phyloP scores from a whole-genome alignment of 2,329 filamentous ascomycete species.

The Capronia coronata region DNA sequence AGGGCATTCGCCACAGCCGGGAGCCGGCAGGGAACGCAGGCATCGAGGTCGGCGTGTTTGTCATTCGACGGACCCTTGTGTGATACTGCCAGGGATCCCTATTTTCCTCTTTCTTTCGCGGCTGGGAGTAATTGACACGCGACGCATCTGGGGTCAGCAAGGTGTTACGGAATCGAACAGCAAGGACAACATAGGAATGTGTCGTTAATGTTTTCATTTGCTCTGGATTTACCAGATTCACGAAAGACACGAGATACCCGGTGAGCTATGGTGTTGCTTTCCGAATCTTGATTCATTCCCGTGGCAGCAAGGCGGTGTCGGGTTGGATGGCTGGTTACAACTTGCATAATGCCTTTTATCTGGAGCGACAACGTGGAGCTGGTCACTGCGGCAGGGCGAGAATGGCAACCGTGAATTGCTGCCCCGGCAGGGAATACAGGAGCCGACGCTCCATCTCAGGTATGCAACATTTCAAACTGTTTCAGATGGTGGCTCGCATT shows the following conservation, averaged over 20 bases:
- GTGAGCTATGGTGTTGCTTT: not conserved
- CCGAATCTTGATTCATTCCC: not conserved
- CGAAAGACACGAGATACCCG: constrained; percentile 21
- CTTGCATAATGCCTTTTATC: not conserved
- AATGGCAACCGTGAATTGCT: not conserved
- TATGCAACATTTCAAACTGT: no score
- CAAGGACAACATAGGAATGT: not conserved
- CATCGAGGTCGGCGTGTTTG: constrained; percentile 45
- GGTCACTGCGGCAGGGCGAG: not conserved
- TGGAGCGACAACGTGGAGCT: not conserved
- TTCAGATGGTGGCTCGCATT: no score
- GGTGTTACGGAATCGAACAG: constrained; percentile 12
- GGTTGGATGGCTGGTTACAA: not conserved
- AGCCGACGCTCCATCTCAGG: no score
- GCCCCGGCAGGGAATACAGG: no score
- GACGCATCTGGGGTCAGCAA: constrained; percentile 8
- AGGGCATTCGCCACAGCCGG: constrained; percentile 48
- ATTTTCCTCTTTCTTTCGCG: not conserved
- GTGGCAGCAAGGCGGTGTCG: not conserved
- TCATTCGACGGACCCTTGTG: constrained; percentile 38
- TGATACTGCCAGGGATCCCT: not conserved
- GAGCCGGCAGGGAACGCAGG: constrained; percentile 38
- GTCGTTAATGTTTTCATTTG: not conserved
- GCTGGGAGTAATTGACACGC: not conserved
- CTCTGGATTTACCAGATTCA: constrained; percentile 7